Percentiles rank a stretch among this genome's conserved stretches.
Conservation (phyloP, 768 basidiomycete species). For the Lanmaoa pseudosensibilis region DNA sequence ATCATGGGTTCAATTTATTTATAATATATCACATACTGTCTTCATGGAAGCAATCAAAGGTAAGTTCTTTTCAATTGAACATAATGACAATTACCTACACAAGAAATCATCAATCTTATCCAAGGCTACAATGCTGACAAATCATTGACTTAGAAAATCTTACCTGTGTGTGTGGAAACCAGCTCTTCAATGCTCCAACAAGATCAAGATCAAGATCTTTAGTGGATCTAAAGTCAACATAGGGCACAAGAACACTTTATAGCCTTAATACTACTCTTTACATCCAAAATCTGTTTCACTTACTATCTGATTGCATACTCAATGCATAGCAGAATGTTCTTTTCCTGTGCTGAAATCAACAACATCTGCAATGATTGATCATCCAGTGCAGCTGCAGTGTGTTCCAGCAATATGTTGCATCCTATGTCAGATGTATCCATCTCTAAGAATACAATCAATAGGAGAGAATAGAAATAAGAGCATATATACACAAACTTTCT, state of each 20-base stretch:
- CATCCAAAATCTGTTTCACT: background rate
- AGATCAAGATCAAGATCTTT: background rate
- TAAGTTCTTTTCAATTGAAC: background rate
- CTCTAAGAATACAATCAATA: background rate
- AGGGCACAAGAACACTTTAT: background rate
- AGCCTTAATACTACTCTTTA: background rate
- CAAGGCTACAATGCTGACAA: background rate
- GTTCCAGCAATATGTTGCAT: background rate
- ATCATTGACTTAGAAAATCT: background rate
- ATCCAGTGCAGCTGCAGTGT: background rate
- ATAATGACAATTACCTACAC: background rate
- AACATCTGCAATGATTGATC: background rate
- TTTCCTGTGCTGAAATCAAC: background rate
- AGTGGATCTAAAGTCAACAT: background rate
- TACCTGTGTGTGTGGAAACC: background rate
- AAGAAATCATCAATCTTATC: background rate
- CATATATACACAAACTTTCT: background rate
- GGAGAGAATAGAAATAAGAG: background rate
- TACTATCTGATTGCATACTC: background rate
- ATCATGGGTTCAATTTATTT: background rate
- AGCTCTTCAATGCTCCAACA: background rate
- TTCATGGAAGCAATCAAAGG: background rate
- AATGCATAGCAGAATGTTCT: background rate
- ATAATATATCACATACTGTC: background rate
- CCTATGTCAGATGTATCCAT: background rate